Base-by-base conservation (phyloP, 768 basidiomycete species). In the Boletus sp. region DNA sequence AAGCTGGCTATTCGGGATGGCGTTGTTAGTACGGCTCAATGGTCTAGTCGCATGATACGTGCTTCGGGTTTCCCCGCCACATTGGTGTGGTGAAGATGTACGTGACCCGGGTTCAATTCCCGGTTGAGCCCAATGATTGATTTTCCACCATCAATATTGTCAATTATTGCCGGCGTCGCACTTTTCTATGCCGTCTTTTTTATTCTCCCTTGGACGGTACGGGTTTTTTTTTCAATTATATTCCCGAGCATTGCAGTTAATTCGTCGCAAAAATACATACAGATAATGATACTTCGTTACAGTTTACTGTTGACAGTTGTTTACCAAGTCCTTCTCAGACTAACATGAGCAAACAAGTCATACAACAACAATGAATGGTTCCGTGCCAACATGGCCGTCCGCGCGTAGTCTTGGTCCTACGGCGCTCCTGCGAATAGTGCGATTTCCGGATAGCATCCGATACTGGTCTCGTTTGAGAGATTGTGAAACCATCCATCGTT, bases 71-170 rank as follows among this genome's bases (percentile, higher is more conserved):
- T 41, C 58, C 60, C 54, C 59, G 37, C 59, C 54, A 54, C 51
- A 1, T 7, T 41, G 53, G 47, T 49, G 47, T 33, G 12, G 47
- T 10, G 17, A n/a, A 48, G 61, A 70, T 71, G 68, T 71, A 70
- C 69, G 69, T 71, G 69, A 68, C 69, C 69, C 69, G 69, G 69
- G 69, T 71, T 71, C 69, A 70, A 71, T 71, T 71, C 69, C 69
- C 66, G 70, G 69, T 71, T 68, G 67, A 59, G 65, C 63, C 66
- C 59, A 12, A 3, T 50, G n/a, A 32, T 15, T 41, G 48, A 47
- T 66, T 61, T 62, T 57, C 46, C 11, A n/a, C 17, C 20, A 32
- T 14, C 32, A 9, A 28, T n/a, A n/a, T 2, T 33, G 11, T 9
- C 33, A 12, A 1, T 18, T 47, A n/a, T n/a, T 24, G 24, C 1